Percentiles rank a stretch among this genome's conserved stretches.
Conservation (phyloP, 2,329 filamentous ascomycete species). For the Magnaporthiopsis poae region DNA sequence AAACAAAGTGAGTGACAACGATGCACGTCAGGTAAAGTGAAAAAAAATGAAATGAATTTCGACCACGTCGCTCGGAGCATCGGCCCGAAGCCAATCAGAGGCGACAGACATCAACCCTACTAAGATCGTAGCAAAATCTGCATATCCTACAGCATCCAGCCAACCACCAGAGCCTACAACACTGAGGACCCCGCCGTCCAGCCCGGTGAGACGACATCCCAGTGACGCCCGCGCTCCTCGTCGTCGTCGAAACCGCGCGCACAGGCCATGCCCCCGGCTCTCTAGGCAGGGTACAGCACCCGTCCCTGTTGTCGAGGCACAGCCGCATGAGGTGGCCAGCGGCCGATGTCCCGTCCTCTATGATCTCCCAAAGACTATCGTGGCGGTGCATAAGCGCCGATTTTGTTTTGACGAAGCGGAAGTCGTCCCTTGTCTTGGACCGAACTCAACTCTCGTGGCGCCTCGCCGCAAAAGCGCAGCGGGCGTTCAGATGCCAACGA, state of each 20-base stretch:
- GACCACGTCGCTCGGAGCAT: too few relatives aligned
- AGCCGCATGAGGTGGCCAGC: conserved; percentile 1
- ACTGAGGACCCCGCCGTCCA: neutral
- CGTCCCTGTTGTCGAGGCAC: neutral
- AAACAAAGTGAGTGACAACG: too few relatives aligned
- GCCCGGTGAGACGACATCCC: neutral
- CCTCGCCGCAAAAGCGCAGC: neutral
- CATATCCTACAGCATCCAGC: too few relatives aligned
- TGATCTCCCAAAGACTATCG: neutral
- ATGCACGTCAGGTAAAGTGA: too few relatives aligned
- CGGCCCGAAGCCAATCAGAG: too few relatives aligned
- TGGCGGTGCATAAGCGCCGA: neutral
- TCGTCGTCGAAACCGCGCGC: neutral
- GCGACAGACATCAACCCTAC: too few relatives aligned
- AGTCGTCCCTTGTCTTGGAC: neutral
- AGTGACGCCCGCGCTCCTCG: neutral
- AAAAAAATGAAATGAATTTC: too few relatives aligned
- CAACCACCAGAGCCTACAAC: neutral
- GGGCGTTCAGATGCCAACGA: neutral
- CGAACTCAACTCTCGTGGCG: neutral
- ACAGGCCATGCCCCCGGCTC: neutral
- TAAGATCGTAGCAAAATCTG: too few relatives aligned
- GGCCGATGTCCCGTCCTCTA: neutral
- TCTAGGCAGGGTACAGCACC: neutral
- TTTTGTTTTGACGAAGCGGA: conserved; percentile 5